These are phyloP conservation scores for Epithele typhae DNA, from an alignment of 768 basidiomycete species.

Conservation along the genomic window DNA sequence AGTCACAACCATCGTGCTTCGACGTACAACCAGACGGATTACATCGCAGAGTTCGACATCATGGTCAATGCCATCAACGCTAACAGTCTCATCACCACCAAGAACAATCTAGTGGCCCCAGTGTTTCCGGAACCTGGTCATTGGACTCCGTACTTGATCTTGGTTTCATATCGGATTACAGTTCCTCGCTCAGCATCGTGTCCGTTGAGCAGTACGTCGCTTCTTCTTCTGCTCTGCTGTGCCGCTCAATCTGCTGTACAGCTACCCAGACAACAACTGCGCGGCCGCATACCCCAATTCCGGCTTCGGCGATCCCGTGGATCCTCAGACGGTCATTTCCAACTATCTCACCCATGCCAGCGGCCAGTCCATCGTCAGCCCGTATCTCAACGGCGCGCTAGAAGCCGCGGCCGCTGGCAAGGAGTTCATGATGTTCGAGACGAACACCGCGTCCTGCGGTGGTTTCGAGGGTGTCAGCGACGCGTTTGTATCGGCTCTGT, in stretches of 20 bases:
- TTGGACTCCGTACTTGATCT: slow-evolving; percentile 23
- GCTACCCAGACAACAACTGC: slow-evolving; percentile 36
- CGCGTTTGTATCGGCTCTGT: slow-evolving; percentile 45
- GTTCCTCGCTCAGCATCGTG: slow-evolving; percentile 31
- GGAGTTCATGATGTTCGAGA: slow-evolving; percentile 51
- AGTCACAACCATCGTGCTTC: slow-evolving; percentile 33
- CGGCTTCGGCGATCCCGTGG: slow-evolving; percentile 19
- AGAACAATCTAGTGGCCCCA: slow-evolving; percentile 30
- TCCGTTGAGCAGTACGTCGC: slow-evolving; percentile 35
- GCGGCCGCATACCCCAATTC: slow-evolving; percentile 23
- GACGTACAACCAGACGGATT: slow-evolving; percentile 38
- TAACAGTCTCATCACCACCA: slow-evolving; percentile 25
- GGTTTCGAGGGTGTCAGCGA: slow-evolving; percentile 50
- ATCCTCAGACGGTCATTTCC: slow-evolving; percentile 37
- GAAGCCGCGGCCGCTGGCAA: slow-evolving; percentile 29
- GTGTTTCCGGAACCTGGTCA: slow-evolving; percentile 17
- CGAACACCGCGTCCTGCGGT: slow-evolving; percentile 49
- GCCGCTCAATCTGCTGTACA: slow-evolving; percentile 11
- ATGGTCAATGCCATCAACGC: slow-evolving; percentile 41
- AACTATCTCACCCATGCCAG: slow-evolving; percentile 42
- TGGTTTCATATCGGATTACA: slow-evolving; percentile 23
- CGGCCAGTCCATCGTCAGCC: slow-evolving; percentile 31
- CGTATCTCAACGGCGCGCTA: slow-evolving; percentile 33
- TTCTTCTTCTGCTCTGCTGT: slow-evolving; percentile 2
- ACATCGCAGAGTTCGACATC: slow-evolving; percentile 45